Conservation (phyloP, 352 stramenopile genomes). For the Phytophthora pinifolia region DNA sequence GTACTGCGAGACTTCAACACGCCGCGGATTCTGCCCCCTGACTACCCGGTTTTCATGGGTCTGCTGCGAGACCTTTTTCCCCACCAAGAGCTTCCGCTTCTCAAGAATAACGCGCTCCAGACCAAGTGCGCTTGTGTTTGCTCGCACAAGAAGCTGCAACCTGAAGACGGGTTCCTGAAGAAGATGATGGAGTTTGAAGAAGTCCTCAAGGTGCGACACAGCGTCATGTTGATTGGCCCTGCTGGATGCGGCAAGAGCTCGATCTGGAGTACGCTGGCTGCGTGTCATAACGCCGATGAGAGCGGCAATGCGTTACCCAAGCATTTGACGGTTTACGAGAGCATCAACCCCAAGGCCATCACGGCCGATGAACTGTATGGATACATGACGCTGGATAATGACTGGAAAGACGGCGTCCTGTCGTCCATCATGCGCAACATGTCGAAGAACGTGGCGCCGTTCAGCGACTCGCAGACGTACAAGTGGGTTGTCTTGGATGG, state of each 20-base stretch:
- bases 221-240: slow-evolving; percentile 95
- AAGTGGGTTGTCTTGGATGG: slow-evolving; percentile 94
- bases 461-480: slow-evolving; percentile 85
- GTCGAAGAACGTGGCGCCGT: slow-evolving; percentile 90
- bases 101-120: slow-evolving; percentile 50
- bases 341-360: slow-evolving; percentile 95
- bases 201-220: slow-evolving; percentile 94
- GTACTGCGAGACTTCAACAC: slow-evolving; percentile 97
- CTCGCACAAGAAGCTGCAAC: slow-evolving; percentile 76
- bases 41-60: slow-evolving; percentile 94
- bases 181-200: slow-evolving; percentile 96
- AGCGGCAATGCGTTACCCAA: slow-evolving; percentile 80
- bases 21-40: slow-evolving; percentile 90
- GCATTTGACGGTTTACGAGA: slow-evolving; percentile 92
- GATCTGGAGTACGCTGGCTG: slow-evolving; percentile 94
- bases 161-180: slow-evolving; percentile 95
- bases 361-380: slow-evolving; percentile 93
- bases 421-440: slow-evolving; percentile 97
- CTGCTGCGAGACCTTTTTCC: slow-evolving; percentile 95
- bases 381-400: slow-evolving; percentile 97
- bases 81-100: slow-evolving; percentile 34
- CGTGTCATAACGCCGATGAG: slow-evolving; percentile 55
- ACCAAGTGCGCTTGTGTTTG: slow-evolving; percentile 54
- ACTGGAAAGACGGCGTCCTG: slow-evolving; percentile 97
- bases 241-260: slow-evolving; percentile 95